Conservation (phyloP, 345 rosid genomes). For the Psidium guajava region DNA sequence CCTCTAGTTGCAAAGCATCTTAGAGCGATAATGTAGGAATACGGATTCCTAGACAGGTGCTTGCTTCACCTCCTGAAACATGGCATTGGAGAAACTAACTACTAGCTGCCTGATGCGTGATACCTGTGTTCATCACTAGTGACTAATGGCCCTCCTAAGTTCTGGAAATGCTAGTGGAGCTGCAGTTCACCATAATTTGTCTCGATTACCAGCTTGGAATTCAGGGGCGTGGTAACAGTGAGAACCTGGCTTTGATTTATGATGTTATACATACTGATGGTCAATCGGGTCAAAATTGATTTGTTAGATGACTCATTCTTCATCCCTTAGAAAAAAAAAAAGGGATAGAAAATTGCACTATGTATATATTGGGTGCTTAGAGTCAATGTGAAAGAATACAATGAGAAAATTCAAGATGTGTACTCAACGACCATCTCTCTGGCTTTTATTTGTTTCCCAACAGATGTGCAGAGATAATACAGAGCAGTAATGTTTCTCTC, state of each 20-base stretch:
- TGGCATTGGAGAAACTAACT: not conserved
- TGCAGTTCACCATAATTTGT: not conserved
- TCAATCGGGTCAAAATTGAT: not conserved
- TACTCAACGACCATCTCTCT: not conserved
- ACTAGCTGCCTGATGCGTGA: not conserved
- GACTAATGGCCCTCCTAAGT: not conserved
- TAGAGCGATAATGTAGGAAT: not conserved
- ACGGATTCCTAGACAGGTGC: not conserved
- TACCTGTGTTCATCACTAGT: not conserved
- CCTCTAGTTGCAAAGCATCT: not conserved
- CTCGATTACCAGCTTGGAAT: not conserved
- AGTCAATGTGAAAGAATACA: not conserved
- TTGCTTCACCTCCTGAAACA: not conserved
- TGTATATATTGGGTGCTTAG: not conserved
- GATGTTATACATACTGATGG: not conserved
- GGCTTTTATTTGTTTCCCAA: not conserved
- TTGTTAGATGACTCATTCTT: not conserved
- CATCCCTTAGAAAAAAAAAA: not conserved
- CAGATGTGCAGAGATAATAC: not conserved
- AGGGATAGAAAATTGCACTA: not conserved
- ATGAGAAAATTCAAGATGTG: not conserved
- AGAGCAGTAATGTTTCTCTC: not conserved
- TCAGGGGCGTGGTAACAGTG: not conserved
- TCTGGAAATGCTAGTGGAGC: not conserved
- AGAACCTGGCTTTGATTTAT: not conserved